A percentile compares a stretch with the other conserved stretches of the same genome.
These are phyloP conservation scores for Fusarium sp. DNA, from an alignment of 2,329 filamentous ascomycete genomes.

Conservation along the genomic window DNA sequence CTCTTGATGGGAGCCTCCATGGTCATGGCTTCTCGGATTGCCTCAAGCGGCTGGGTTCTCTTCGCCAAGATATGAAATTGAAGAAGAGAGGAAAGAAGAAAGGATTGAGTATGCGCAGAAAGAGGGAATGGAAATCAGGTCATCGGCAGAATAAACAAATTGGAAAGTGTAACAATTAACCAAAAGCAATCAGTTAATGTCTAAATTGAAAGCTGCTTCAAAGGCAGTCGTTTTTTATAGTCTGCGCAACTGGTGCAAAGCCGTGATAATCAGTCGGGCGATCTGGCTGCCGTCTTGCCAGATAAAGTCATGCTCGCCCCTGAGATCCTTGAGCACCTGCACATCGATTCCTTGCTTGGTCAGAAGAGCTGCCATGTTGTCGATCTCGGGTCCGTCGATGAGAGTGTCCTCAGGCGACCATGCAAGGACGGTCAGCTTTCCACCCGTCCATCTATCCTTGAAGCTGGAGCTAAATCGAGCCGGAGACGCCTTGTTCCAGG, in stretches of 20 bases:
- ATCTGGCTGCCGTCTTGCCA: slow-evolving; percentile 71
- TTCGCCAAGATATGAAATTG: slow-evolving; percentile 49
- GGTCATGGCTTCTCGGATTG: slow-evolving; percentile 49
- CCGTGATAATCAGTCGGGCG: slow-evolving; percentile 57
- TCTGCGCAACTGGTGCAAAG: slow-evolving; percentile 36
- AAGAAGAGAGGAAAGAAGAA: neutral
- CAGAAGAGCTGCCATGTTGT: slow-evolving; percentile 65
- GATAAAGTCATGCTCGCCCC: slow-evolving; percentile 71
- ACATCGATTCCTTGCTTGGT: slow-evolving; percentile 50
- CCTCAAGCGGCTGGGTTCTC: slow-evolving; percentile 51
- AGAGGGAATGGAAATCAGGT: neutral
- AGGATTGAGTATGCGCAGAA: neutral
- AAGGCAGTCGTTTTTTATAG: neutral
- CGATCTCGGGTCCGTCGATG: slow-evolving; percentile 68
- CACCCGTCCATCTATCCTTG: slow-evolving; percentile 51
- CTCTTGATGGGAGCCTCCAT: slow-evolving; percentile 50
- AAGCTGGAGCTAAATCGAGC: slow-evolving; percentile 57
- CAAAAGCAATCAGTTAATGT: slow-evolving; percentile 27
- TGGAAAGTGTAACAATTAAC: neutral
- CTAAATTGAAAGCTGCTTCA: slow-evolving; percentile 11
- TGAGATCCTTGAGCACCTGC: slow-evolving; percentile 55
- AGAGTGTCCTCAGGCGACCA: slow-evolving; percentile 62
- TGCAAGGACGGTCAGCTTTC: slow-evolving; percentile 54
- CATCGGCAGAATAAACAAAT: neutral
- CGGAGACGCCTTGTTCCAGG: slow-evolving; percentile 69